phyloP scores from a whole-genome alignment of 164 flowering plant genomes.

The Tetracentron sinense region DNA sequence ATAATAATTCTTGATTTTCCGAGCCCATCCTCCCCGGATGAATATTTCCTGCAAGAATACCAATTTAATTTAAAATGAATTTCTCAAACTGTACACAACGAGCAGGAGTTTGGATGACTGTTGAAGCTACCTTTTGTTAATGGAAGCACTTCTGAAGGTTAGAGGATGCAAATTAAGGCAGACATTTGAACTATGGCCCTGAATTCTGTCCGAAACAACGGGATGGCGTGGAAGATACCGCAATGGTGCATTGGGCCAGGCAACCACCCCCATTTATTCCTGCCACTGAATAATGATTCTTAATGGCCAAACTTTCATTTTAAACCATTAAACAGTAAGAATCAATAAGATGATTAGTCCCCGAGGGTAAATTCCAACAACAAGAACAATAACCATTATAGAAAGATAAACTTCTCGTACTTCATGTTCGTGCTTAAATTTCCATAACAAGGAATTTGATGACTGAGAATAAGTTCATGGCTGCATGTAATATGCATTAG shows the following conservation, averaged over 20 bases:
- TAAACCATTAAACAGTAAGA: not conserved
- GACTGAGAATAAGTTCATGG: no score
- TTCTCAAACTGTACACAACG: not conserved
- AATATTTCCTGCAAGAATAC: constrained; percentile 25
- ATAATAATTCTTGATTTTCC: constrained; percentile 17
- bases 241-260: constrained; percentile 20
- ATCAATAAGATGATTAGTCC: not conserved
- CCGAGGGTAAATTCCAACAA: not conserved
- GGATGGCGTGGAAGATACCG: constrained; percentile 11
- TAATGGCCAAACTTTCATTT: not conserved
- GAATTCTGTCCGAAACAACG: constrained; percentile 7
- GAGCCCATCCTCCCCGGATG: constrained; percentile 6
- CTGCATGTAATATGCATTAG: no score
- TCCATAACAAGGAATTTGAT: no score
- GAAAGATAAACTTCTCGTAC: not conserved
- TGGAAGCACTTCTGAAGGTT: constrained; percentile 14
- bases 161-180: constrained; percentile 18
- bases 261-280: constrained; percentile 23
- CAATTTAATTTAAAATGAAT: not conserved
- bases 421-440: no score
- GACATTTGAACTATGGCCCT: constrained; percentile 9
- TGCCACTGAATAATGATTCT: not conserved
- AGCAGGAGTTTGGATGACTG: not conserved
- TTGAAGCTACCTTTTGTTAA: constrained; percentile 19
- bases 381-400: not conserved